phyloP scores from a whole-genome alignment of 148 eudicot species.

The Polygonum maritimum region DNA sequence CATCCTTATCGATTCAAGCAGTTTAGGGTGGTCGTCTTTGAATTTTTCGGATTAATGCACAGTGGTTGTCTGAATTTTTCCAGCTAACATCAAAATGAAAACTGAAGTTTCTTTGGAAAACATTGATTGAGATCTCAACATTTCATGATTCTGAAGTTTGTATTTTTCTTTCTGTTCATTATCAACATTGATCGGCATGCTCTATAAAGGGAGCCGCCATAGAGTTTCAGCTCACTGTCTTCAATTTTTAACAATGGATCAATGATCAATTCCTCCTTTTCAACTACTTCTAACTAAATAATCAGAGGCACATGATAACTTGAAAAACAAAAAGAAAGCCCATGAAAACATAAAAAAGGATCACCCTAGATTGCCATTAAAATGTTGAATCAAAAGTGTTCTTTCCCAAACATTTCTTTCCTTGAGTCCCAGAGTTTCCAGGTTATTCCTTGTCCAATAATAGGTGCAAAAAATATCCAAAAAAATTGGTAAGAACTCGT shows the following conservation, averaged over 20 bases:
- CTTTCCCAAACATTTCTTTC: neutral
- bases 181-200: no score
- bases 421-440: neutral
- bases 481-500: neutral
- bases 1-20: neutral
- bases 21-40: neutral
- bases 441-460: slow-evolving; percentile 2
- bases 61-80: neutral
- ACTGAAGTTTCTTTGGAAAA: neutral
- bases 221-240: no score
- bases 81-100: neutral
- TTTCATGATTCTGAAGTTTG: no score
- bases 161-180: no score
- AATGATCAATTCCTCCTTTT: no score
- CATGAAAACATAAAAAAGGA: neutral
- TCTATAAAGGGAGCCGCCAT: no score
- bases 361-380: neutral
- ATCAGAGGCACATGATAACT: neutral
- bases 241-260: no score
- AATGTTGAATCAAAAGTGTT: neutral
- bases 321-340: neutral
- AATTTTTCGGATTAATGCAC: neutral
- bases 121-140: neutral
- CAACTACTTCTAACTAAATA: neutral
- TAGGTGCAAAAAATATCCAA: neutral